Conservation (phyloP, 441 rosid species). For the Syzygium malaccense region DNA sequence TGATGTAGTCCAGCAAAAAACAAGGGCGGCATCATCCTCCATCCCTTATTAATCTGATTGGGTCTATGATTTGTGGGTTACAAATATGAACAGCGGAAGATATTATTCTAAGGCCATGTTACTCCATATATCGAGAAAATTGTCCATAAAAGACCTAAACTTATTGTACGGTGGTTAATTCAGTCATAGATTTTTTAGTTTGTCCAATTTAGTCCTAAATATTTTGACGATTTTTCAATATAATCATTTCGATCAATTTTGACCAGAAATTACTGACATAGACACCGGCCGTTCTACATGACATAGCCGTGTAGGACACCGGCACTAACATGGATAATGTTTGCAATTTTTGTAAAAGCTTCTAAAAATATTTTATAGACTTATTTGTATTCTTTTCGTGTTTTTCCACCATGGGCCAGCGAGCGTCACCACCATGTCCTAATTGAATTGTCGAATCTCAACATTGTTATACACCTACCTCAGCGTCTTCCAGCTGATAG, state of each 20-base stretch:
- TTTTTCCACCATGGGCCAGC: not conserved
- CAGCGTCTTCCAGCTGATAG: not conserved
- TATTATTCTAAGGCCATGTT: not conserved
- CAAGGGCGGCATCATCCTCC: not conserved
- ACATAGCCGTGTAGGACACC: rapidly evolving
- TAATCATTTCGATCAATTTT: rapidly evolving
- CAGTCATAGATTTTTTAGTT: rapidly evolving
- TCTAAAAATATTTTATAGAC: rapidly evolving
- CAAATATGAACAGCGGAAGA: not conserved
- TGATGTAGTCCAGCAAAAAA: not conserved
- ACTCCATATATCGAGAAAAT: not conserved
- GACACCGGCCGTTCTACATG: rapidly evolving
- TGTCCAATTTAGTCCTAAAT: rapidly evolving
- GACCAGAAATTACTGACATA: rapidly evolving
- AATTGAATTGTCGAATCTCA: not conserved
- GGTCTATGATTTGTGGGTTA: not conserved
- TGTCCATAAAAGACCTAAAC: not conserved
- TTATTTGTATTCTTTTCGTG: too few relatives aligned
- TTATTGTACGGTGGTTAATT: rapidly evolving
- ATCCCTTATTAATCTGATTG: not conserved
- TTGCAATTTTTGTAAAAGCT: not conserved
- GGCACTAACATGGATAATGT: rapidly evolving
- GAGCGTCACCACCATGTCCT: not conserved
- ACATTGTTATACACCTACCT: not conserved
- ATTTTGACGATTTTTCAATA: rapidly evolving